Evolutionary conservation across 441 rosid species (phyloP).

Genomic region (Viola pubescens): DNA sequence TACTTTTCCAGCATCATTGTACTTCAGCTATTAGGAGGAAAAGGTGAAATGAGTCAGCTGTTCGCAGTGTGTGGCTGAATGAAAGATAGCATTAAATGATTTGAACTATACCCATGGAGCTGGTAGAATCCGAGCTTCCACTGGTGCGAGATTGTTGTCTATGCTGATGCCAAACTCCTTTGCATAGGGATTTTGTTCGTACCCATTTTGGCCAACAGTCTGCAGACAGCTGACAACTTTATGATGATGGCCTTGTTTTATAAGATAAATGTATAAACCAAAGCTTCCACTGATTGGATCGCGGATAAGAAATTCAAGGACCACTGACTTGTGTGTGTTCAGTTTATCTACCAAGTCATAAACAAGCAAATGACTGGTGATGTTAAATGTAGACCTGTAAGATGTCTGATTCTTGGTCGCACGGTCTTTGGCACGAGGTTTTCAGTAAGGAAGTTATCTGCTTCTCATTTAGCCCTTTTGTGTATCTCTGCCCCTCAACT

Average conservation of each 20-base stretch:
- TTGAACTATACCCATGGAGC: conserved; percentile 33
- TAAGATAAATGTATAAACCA: neutral
- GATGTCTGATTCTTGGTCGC: conserved; percentile 32
- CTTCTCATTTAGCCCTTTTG: conserved; percentile 42
- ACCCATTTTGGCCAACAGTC: conserved; percentile 30
- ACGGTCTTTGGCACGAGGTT: conserved; percentile 44
- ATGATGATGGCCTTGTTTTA: neutral
- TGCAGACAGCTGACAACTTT: conserved; percentile 12
- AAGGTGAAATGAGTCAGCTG: neutral
- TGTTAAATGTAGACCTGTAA: conserved; percentile 26
- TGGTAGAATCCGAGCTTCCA: conserved; percentile 43
- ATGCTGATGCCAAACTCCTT: conserved; percentile 36
- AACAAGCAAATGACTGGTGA: neutral
- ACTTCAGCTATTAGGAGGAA: conserved; percentile 25
- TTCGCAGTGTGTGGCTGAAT: neutral
- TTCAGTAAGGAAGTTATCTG: conserved; percentile 43
- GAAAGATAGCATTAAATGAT: too few relatives aligned
- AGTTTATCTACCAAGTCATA: neutral
- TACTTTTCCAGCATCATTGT: conserved; percentile 32
- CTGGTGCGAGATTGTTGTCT: conserved; percentile 24
- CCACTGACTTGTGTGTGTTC: neutral
- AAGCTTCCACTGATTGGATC: neutral
- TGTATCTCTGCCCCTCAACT: conserved; percentile 42
- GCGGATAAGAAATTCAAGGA: neutral
- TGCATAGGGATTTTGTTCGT: conserved; percentile 28